These are phyloP conservation scores for Pleurotus cornucopiae DNA, from an alignment of 768 basidiomycete genomes.

Conservation along the genomic window DNA sequence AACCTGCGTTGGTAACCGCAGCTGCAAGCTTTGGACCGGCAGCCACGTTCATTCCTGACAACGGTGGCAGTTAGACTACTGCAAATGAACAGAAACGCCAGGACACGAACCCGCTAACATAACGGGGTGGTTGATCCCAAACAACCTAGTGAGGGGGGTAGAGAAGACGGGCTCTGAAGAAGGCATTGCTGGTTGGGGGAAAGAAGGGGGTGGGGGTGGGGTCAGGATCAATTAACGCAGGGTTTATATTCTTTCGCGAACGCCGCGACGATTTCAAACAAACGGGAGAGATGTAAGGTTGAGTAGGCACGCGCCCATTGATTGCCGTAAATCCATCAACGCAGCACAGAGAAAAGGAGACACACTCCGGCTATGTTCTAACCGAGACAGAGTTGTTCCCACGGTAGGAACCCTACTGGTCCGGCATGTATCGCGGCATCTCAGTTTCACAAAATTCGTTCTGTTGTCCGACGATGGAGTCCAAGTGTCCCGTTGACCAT, in stretches of 20 bases:
- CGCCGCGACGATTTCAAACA: no score
- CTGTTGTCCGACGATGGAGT: constrained; percentile 16
- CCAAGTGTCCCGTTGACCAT: constrained; percentile 50
- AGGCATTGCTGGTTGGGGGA: constrained; percentile 43
- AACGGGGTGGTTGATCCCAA: constrained; percentile 78
- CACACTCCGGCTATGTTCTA: neutral
- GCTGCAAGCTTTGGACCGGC: constrained; percentile 83
- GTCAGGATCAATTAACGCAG: no score
- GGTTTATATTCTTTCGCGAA: no score
- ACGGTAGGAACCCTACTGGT: neutral
- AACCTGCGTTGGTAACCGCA: constrained; percentile 86
- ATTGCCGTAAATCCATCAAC: constrained; percentile 7
- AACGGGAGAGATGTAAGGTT: neutral
- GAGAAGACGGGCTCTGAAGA: constrained; percentile 61
- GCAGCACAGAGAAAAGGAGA: neutral
- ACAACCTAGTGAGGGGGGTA: constrained; percentile 72
- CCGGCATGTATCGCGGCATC: constrained; percentile 3
- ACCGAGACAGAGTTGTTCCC: constrained; percentile 1
- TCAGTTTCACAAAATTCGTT: neutral
- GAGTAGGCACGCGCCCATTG: neutral
- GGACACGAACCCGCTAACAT: constrained; percentile 65
- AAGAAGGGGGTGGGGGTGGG: constrained; percentile 1
- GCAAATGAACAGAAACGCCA: neutral
- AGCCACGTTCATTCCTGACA: constrained; percentile 75
- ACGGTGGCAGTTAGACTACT: neutral